These are phyloP conservation scores for Chernovozyma sophiae-reginae DNA, from an alignment of 1,139 yeast genomes.

Conservation along the genomic window DNA sequence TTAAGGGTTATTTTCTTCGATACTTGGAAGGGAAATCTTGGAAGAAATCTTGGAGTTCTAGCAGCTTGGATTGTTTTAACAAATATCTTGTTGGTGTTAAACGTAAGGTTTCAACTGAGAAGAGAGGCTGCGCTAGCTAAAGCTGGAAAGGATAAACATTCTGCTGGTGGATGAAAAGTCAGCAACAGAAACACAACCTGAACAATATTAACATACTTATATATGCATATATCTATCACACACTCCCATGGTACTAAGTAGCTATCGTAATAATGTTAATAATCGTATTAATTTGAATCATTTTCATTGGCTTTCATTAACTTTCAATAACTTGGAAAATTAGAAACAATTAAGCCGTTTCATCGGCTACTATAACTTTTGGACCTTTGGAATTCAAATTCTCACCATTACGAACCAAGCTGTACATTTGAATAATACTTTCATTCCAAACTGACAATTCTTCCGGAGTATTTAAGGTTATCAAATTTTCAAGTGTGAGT, in stretches of 20 bases:
- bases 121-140: too few relatives aligned
- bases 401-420: constrained; percentile 30
- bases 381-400: constrained; percentile 20
- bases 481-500: constrained; percentile 22
- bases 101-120: constrained; percentile 5
- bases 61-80: constrained; percentile 56
- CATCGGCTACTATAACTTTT: constrained; percentile 28
- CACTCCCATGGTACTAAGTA: too few relatives aligned
- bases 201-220: too few relatives aligned
- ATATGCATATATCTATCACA: too few relatives aligned
- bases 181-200: too few relatives aligned
- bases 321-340: too few relatives aligned
- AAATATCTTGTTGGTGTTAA: constrained; percentile 18
- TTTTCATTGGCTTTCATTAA: too few relatives aligned
- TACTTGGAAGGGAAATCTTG: constrained; percentile 52
- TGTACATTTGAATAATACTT: constrained; percentile 18
- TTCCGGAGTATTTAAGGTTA: constrained; percentile 11
- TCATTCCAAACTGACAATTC: constrained; percentile 27
- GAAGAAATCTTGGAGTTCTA: constrained; percentile 55
- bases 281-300: too few relatives aligned
- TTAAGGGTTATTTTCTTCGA: constrained; percentile 55
- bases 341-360: constrained; percentile 17
- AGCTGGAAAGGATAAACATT: too few relatives aligned
- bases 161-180: too few relatives aligned
- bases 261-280: too few relatives aligned